phyloP scores from a whole-genome alignment of 129 eudicot species.

The Gnaphalium uliginosum region DNA sequence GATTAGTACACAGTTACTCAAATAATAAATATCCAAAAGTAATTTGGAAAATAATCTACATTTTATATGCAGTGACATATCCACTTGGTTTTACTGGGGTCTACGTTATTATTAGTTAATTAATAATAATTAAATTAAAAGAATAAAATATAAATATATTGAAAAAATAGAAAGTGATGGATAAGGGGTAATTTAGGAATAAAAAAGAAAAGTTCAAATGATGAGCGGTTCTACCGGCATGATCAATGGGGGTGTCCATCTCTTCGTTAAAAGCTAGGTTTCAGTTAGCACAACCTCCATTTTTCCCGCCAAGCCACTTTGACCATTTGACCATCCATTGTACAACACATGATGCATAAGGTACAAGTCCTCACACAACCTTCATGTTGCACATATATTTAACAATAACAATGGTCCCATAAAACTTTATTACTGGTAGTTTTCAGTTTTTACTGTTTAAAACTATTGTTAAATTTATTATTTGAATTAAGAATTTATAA shows the following conservation, averaged over 20 bases:
- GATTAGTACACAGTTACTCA: too few species aligned
- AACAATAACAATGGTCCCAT: background rate
- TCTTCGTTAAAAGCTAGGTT: conserved; percentile 37
- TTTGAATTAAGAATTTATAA: too few species aligned
- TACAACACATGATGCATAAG: conserved; percentile 10
- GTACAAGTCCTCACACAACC: conserved; percentile 4
- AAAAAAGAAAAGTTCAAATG: conserved; percentile 4
- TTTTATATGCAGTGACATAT: too few species aligned
- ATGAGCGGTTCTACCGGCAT: conserved; percentile 50
- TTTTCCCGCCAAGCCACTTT: conserved; percentile 42
- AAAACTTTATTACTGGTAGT: background rate
- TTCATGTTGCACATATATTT: background rate
- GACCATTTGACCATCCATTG: conserved; percentile 24
- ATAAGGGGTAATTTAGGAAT: conserved; percentile 41
- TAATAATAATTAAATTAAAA: background rate
- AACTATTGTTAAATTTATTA: background rate
- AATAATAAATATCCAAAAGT: background rate
- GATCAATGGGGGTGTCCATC: conserved; percentile 37
- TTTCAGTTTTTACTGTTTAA: background rate
- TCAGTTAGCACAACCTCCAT: conserved; percentile 34
- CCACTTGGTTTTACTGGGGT: conserved; percentile 14
- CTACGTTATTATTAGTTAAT: background rate
- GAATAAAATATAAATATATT: background rate
- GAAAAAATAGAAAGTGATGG: conserved; percentile 22
- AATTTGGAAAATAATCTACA: too few species aligned